phyloP scores from a whole-genome alignment of 345 rosid species.

The Brassica carinata region DNA sequence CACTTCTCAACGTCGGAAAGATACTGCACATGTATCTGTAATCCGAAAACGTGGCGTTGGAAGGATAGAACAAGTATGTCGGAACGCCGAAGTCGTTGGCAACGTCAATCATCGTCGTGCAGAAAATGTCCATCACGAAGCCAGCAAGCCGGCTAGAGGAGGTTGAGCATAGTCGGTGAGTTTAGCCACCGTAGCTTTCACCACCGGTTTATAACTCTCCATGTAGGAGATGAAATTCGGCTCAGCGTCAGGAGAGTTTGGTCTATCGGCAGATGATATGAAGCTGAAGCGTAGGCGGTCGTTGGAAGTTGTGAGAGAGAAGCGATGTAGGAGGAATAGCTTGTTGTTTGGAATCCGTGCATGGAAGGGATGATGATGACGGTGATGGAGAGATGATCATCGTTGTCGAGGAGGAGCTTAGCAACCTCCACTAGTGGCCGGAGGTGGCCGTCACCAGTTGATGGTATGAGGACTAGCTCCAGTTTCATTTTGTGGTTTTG shows the following conservation, averaged over 20 bases:
- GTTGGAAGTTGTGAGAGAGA: slow-evolving; percentile 25
- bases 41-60: slow-evolving; percentile 47
- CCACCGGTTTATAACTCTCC: slow-evolving; percentile 39
- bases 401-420: slow-evolving; percentile 45
- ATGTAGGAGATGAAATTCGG: neutral
- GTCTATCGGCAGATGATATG: slow-evolving; percentile 28
- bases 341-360: neutral
- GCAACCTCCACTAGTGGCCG: slow-evolving; percentile 47
- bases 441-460: slow-evolving; percentile 54
- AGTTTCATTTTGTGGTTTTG: slow-evolving; percentile 4
- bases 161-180: neutral
- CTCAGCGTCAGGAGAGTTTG: slow-evolving; percentile 6
- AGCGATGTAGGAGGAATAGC: slow-evolving; percentile 32
- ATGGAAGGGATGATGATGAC: slow-evolving; percentile 48
- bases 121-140: slow-evolving; percentile 58
- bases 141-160: slow-evolving; percentile 47
- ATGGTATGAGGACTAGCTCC: slow-evolving; percentile 52
- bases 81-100: slow-evolving; percentile 52
- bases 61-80: slow-evolving; percentile 50
- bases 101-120: slow-evolving; percentile 49
- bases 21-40: slow-evolving; percentile 26
- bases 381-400: slow-evolving; percentile 51
- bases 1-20: slow-evolving; percentile 28
- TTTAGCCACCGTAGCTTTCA: slow-evolving; percentile 37
- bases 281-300: slow-evolving; percentile 41